These are phyloP conservation scores for Madurella mycetomatis DNA, from an alignment of 2,329 filamentous ascomycete genomes.

Conservation along the genomic window DNA sequence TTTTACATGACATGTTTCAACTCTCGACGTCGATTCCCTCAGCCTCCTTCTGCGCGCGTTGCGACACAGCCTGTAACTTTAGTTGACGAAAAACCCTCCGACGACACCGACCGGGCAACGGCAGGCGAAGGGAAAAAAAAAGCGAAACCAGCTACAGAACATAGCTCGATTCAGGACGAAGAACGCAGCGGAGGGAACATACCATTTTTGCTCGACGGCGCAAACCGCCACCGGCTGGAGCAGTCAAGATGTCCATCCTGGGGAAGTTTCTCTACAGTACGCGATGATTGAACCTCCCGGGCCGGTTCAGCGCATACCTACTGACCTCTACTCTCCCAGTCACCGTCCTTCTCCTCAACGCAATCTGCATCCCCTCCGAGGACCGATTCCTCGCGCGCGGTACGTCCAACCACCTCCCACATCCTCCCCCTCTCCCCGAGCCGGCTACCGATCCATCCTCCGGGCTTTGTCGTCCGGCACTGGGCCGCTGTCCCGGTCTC, in stretches of 20 bases:
- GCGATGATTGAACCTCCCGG: not conserved
- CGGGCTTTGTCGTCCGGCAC: not conserved
- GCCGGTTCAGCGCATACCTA: not conserved
- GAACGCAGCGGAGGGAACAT: not conserved
- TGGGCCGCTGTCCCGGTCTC: no score
- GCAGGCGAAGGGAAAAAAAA: not conserved
- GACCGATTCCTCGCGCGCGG: conserved; percentile 73
- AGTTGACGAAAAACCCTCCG: not conserved
- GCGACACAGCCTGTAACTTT: not conserved
- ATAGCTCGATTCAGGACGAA: not conserved
- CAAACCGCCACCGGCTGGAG: not conserved
- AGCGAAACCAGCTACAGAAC: not conserved
- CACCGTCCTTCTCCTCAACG: conserved; percentile 83
- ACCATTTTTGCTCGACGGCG: not conserved
- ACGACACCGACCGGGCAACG: not conserved
- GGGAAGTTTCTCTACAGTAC: conserved; percentile 17
- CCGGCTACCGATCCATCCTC: not conserved
- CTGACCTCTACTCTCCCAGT: conserved; percentile 44
- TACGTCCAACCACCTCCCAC: conserved; percentile 39
- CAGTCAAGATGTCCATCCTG: not conserved
- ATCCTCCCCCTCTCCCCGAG: not conserved
- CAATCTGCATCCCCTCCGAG: conserved; percentile 71
- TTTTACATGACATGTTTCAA: not conserved
- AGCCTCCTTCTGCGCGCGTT: not conserved
- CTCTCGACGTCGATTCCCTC: not conserved